Evolutionary conservation across 257 asterid species (phyloP).

Genomic region (Prunella vulgaris): DNA sequence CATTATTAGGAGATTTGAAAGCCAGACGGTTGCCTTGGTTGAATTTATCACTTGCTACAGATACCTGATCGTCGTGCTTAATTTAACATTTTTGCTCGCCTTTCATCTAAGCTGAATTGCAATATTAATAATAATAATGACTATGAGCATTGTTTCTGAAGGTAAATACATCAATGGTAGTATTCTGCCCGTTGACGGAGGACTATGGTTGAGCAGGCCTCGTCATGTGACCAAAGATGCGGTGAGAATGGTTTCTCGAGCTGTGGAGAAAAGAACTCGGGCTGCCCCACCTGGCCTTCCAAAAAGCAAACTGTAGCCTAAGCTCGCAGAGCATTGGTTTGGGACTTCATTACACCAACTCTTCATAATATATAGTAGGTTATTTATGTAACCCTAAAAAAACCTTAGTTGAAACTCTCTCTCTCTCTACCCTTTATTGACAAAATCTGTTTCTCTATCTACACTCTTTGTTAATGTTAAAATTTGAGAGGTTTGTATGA

Average conservation of each 20-base stretch:
- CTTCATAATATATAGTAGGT: neutral
- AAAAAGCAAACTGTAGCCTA: slow-evolving; percentile 54
- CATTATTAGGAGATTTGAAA: neutral
- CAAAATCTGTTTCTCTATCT: too few species aligned
- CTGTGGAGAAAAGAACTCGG: slow-evolving; percentile 68
- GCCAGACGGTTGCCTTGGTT: neutral
- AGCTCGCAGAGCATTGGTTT: neutral
- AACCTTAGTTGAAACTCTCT: too few species aligned
- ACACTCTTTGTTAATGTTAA: too few species aligned
- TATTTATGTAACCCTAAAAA: neutral
- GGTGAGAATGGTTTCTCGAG: slow-evolving; percentile 58
- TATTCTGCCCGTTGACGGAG: slow-evolving; percentile 66
- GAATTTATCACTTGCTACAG: neutral
- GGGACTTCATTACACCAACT: neutral
- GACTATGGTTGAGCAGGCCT: slow-evolving; percentile 73
- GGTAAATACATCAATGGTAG: slow-evolving; percentile 77
- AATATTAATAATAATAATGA: neutral
- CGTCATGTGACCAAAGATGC: slow-evolving; percentile 60
- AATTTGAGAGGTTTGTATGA: too few species aligned
- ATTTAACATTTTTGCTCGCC: neutral
- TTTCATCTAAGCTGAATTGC: neutral
- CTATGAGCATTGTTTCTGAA: slow-evolving; percentile 16
- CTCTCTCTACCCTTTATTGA: neutral
- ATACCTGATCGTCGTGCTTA: neutral
- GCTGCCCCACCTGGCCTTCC: slow-evolving; percentile 59